Conservation (phyloP, 2,329 filamentous ascomycete species). For the Fusarium buharicum region DNA sequence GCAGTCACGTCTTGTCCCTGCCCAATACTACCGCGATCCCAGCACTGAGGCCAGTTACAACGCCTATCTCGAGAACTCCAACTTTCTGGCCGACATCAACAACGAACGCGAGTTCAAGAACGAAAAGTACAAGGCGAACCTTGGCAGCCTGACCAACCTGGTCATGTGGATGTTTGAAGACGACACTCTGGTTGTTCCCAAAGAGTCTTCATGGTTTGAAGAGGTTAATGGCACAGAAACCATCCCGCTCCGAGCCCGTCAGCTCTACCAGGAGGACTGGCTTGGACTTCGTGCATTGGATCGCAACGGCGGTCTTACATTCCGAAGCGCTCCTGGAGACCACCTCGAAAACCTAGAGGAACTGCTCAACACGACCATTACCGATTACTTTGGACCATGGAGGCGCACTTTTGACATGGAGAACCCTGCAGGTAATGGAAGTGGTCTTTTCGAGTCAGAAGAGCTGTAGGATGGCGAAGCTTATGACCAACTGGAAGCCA, state of each 20-base stretch:
- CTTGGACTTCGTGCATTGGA: slow-evolving; percentile 84
- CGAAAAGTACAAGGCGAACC: slow-evolving; percentile 73
- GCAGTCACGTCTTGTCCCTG: slow-evolving; percentile 84
- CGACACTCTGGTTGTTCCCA: slow-evolving; percentile 86
- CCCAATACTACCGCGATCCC: slow-evolving; percentile 90
- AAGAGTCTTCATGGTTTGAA: slow-evolving; percentile 90
- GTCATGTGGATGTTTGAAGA: slow-evolving; percentile 91
- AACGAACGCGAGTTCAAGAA: slow-evolving; percentile 87
- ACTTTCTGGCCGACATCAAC: slow-evolving; percentile 95
- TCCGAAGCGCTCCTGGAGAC: slow-evolving; percentile 75
- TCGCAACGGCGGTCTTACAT: slow-evolving; percentile 79
- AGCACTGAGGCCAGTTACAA: slow-evolving; percentile 58
- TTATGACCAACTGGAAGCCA: not conserved
- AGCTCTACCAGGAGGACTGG: slow-evolving; percentile 92
- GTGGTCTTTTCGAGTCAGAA: slow-evolving; percentile 38
- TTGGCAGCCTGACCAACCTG: slow-evolving; percentile 77
- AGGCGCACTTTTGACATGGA: slow-evolving; percentile 51
- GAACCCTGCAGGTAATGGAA: slow-evolving; percentile 9
- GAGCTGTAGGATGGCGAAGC: slow-evolving; percentile 51
- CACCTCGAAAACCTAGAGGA: slow-evolving; percentile 85
- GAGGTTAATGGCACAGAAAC: slow-evolving; percentile 80
- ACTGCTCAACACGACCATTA: slow-evolving; percentile 72
- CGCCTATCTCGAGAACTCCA: slow-evolving; percentile 80
- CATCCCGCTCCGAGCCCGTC: slow-evolving; percentile 73
- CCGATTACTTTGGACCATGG: slow-evolving; percentile 70